Evolutionary conservation across 2,329 filamentous ascomycete genomes (phyloP).

Genomic region (Alternaria triticimaculans): DNA sequence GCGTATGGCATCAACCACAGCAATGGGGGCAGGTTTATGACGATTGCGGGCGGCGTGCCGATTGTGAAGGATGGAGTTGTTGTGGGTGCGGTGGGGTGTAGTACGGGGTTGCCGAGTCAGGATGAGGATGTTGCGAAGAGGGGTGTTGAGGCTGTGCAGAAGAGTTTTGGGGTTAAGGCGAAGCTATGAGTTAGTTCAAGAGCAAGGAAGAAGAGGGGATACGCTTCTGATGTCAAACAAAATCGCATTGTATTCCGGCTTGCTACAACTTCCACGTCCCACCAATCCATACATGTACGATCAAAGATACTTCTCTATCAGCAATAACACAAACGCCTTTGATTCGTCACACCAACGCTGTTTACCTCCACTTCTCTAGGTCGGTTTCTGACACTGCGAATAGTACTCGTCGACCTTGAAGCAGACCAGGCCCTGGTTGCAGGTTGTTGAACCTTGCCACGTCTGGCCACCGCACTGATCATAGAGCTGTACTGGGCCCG

Average conservation of each 20-base stretch:
- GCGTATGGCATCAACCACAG: conserved; percentile 61
- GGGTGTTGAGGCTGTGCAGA: conserved; percentile 58
- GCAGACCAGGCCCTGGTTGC: conserved; percentile 12
- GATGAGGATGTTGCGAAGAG: conserved; percentile 61
- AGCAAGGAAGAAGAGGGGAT: neutral
- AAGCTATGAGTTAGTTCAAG: conserved; percentile 44
- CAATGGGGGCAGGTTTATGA: conserved; percentile 61
- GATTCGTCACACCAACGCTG: too few relatives aligned
- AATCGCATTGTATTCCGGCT: neutral
- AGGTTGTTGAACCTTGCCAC: conserved; percentile 11
- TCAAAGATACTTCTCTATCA: neutral
- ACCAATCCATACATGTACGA: neutral
- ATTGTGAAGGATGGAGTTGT: conserved; percentile 57
- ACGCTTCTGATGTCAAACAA: neutral
- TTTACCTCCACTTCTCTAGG: neutral
- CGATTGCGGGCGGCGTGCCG: conserved; percentile 62
- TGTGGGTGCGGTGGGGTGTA: conserved; percentile 62
- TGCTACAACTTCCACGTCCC: neutral
- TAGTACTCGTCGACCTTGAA: conserved; percentile 23
- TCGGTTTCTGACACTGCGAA: conserved; percentile 20
- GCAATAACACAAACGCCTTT: too few relatives aligned
- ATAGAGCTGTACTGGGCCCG: conserved; percentile 16
- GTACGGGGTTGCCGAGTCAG: conserved; percentile 61
- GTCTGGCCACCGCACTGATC: conserved; percentile 21
- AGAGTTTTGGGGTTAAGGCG: conserved; percentile 44